A percentile compares a stretch with the other conserved stretches of the same genome.
Evolutionary conservation across 2,329 filamentous ascomycete species (phyloP).

Genomic region (Phyllosticta citribraziliensis): DNA sequence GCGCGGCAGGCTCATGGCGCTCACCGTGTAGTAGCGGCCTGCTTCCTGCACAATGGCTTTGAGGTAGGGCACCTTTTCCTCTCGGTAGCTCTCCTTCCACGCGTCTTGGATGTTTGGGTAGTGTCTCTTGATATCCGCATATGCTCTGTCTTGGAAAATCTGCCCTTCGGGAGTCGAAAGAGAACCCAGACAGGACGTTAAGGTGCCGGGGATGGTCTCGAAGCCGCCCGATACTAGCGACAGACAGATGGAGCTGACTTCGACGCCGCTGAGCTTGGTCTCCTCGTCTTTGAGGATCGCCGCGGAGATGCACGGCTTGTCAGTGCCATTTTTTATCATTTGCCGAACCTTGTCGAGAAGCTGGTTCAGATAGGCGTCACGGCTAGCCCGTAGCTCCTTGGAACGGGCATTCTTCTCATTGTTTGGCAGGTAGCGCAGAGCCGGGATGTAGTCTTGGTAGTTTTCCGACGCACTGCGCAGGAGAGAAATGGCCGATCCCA

Average conservation of each 20-base stretch:
- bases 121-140: slow-evolving; percentile 40
- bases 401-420: slow-evolving; percentile 41
- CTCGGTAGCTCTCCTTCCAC: slow-evolving; percentile 35
- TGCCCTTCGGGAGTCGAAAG: slow-evolving; percentile 40
- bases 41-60: slow-evolving; percentile 44
- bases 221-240: slow-evolving; percentile 46
- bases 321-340: slow-evolving; percentile 42
- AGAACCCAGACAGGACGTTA: slow-evolving; percentile 44
- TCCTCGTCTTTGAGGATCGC: slow-evolving; percentile 47
- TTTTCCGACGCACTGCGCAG: slow-evolving; percentile 44
- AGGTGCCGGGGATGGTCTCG: slow-evolving; percentile 44
- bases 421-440: slow-evolving; percentile 41
- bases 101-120: slow-evolving; percentile 39
- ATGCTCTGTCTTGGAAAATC: slow-evolving; percentile 43
- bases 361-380: slow-evolving; percentile 41
- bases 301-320: slow-evolving; percentile 45
- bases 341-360: slow-evolving; percentile 41
- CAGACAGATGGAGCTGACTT: slow-evolving; percentile 45
- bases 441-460: slow-evolving; percentile 44
- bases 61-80: slow-evolving; percentile 41
- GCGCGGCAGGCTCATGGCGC: slow-evolving; percentile 42
- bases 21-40: slow-evolving; percentile 44
- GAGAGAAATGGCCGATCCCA: slow-evolving; percentile 43
- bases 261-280: slow-evolving; percentile 42
- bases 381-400: slow-evolving; percentile 37